Evolutionary conservation across 148 eudicot genomes (phyloP), one percentile per base, ranked within the genome.

Genomic region (Silene latifolia): DNA sequence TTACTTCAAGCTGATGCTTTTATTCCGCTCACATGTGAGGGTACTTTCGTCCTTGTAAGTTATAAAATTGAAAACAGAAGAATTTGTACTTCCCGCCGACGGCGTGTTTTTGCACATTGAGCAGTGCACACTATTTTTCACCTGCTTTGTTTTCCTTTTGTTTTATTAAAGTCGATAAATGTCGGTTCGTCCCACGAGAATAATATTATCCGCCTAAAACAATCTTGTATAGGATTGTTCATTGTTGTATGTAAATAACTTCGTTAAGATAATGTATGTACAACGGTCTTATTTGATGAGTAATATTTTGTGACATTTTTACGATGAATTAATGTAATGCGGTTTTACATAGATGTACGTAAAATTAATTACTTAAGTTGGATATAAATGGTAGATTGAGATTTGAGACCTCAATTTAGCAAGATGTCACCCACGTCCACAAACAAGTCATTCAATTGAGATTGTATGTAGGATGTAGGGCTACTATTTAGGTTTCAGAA

Each of bases 1-100:
- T 63, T 21, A 58, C 4, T 62, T 62, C 3, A 56, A 42, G 0
- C 10, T 11, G 0, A 35, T 8, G 24, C 20, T 13, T 1, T 51
- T 12, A 15, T 51, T 12, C 56, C 14, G 56, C 35, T 44, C 44
- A 13, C n/a, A 13, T 7, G 7, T n/a, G 53, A 20, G 81, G 82
- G 82, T 69, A 79, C 1, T 62, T 27, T 79, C 53, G 82, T 75
- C 82, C 23, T 63, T 63, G 58, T 0, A 7, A 8, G 6, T 0
- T 6, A 7, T 51, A 6, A 39, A 39, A 59, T 47, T 71, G 24
- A 42, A 9, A 67, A 42, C 71, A 39, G 35, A 53, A 20, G 19
- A 56, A 54, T 75, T 47, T 72, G 76, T 80, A 72, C 76, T 80
- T 80, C 53, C 76, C 72, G 58, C 72, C 72, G 72, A 69, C 72